These are phyloP conservation scores for Gomphus bonarii DNA, from an alignment of 1,284 basidiomycete genomes.

Conservation along the genomic window DNA sequence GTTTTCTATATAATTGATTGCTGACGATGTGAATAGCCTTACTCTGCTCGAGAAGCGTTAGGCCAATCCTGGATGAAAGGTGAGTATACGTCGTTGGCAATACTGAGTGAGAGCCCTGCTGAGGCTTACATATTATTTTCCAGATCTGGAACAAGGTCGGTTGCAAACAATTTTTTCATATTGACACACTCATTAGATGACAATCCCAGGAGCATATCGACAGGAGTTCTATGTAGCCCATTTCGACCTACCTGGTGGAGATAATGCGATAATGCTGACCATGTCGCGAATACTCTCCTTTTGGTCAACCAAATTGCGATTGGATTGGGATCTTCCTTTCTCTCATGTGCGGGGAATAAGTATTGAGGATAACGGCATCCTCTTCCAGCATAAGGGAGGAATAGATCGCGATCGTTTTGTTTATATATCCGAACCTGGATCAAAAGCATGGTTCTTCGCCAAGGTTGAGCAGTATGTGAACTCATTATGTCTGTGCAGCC, in stretches of 20 bases:
- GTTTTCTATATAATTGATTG: background rate
- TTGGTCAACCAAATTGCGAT: conserved; percentile 74
- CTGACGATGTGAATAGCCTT: conserved; percentile 45
- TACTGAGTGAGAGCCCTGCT: background rate
- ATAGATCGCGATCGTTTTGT: conserved; percentile 65
- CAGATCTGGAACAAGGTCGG: conserved; percentile 11
- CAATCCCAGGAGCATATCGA: conserved; percentile 64
- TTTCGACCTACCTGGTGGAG: conserved; percentile 73
- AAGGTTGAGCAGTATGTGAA: conserved; percentile 35
- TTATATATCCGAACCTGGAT: conserved; percentile 61
- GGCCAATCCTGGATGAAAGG: conserved; percentile 92
- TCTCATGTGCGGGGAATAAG: conserved; percentile 82
- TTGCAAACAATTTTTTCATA: background rate
- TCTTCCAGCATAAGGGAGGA: conserved; percentile 70
- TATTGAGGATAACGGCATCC: conserved; percentile 83
- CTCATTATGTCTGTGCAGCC: background rate
- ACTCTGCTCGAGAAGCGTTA: conserved; percentile 79
- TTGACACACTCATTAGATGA: background rate
- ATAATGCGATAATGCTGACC: conserved; percentile 80
- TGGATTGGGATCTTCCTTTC: conserved; percentile 91
- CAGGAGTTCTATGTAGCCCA: conserved; percentile 88
- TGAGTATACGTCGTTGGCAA: background rate
- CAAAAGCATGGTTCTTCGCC: conserved; percentile 70
- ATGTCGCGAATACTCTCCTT: conserved; percentile 74
- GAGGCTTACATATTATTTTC: background rate